Evolutionary conservation across 257 asterid species (phyloP), one percentile per base, ranked within the genome.

Genomic region (Cinchona pubescens): DNA sequence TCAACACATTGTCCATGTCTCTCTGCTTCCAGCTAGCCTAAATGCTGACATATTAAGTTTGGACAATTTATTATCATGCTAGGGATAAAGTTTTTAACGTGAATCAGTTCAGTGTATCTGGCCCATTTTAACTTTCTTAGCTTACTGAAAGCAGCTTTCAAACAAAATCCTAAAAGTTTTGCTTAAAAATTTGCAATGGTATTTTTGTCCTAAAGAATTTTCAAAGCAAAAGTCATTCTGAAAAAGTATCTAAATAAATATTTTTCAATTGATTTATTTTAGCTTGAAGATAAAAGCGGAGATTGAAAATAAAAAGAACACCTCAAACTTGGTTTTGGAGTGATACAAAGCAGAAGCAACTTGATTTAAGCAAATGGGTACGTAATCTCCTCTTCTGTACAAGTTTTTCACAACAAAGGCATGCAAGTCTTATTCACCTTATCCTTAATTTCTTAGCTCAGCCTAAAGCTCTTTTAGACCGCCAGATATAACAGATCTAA

Each of bases 371-470:
- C 34, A 72, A 40, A 23, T 55, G 30, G 1, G 34, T 18, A 3
- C 37, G 15, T 58, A 30, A 58, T 58, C 42, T 21, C 30, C 53
- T 37, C 58, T 58, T n/a, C n/a, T n/a, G n/a, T n/a, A n/a, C 45
- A 19, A 55, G 32, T 25, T 15, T 10, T 45, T 61, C 72, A 67
- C 46, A n/a, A 5, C 10, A 10, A 27, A 29, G 25, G 42, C 67
- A 72, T 23, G 67, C 55, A 72, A 72, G 42, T 72, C 56, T 7
- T 29, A 37, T 43, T 38, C 61, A 32, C 30, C 38, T 55, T 40
- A 14, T 43, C 61, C 11, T 45, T 32, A 16, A 56, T 72, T 38
- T 56, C 25, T 18, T n/a, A 48, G 43, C 40, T 45, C 72, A 56
- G 7, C 16, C 74, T 32, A 30, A 49, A 21, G 49, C 35, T 34